Percentiles rank a stretch among this genome's conserved stretches.
phyloP scores from a whole-genome alignment of 2,329 filamentous ascomycete genomes.

The Epichloe festucae region DNA sequence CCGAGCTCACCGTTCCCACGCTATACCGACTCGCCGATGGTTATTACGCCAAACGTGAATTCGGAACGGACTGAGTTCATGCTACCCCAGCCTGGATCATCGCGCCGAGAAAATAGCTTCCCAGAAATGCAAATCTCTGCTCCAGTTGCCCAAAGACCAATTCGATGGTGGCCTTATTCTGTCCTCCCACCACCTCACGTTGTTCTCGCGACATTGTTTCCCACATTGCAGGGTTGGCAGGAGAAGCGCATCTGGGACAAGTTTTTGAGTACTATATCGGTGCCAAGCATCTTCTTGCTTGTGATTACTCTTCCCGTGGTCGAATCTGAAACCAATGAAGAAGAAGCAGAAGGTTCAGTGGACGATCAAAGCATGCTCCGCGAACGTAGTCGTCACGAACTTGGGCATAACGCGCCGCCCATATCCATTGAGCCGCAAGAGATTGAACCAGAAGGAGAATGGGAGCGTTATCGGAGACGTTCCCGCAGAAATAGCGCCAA shows the following conservation, averaged over 20 bases:
- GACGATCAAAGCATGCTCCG: constrained; percentile 17
- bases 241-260: constrained; percentile 80
- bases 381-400: constrained; percentile 12
- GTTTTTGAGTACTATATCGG: constrained; percentile 65
- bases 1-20: constrained; percentile 53
- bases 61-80: constrained; percentile 39
- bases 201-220: constrained; percentile 66
- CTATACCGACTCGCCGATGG: constrained; percentile 46
- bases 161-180: constrained; percentile 72
- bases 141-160: constrained; percentile 28
- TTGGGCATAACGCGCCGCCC: constrained; percentile 21
- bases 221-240: constrained; percentile 70
- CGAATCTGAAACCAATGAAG: constrained; percentile 50
- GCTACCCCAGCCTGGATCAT: constrained; percentile 27
- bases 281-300: constrained; percentile 81
- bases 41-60: constrained; percentile 28
- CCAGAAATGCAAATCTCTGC: constrained; percentile 26
- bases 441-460: constrained; percentile 37
- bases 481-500: constrained; percentile 20
- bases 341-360: constrained; percentile 22
- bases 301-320: constrained; percentile 87
- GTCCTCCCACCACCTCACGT: constrained; percentile 59
- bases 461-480: constrained; percentile 44
- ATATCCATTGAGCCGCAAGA: constrained; percentile 22
- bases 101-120: constrained; percentile 34